Percentiles rank a stretch among this genome's conserved stretches.
These are phyloP conservation scores for Herpetomonas muscarum DNA, from an alignment of 208 protist genomes.

Conservation along the genomic window DNA sequence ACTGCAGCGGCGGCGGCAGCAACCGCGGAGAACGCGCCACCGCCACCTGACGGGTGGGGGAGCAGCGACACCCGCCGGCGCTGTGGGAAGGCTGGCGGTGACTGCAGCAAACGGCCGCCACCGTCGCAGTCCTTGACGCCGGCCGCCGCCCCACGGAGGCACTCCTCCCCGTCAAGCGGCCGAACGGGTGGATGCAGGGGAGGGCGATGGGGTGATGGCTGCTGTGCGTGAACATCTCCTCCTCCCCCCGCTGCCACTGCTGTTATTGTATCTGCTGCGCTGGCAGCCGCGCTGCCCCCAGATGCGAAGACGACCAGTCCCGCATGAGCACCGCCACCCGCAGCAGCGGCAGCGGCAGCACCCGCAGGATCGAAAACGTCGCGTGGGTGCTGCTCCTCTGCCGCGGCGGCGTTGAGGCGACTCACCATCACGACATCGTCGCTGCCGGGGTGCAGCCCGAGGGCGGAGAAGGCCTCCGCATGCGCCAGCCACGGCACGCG, in stretches of 20 bases:
- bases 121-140: constrained; percentile 1
- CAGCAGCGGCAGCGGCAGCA: background rate
- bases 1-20: background rate
- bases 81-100: background rate
- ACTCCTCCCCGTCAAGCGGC: no score
- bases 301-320: no score
- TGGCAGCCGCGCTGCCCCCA: no score
- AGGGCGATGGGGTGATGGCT: background rate
- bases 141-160: constrained; percentile 7
- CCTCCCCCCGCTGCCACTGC: no score
- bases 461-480: constrained; percentile 57
- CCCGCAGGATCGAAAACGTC: no score
- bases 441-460: constrained; percentile 40
- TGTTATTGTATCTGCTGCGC: no score
- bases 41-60: background rate
- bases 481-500: constrained; percentile 65
- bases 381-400: background rate
- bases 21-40: background rate
- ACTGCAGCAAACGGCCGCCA: background rate
- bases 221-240: no score
- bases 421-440: constrained; percentile 64
- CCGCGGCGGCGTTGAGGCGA: constrained; percentile 3
- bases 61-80: constrained; percentile 2
- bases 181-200: background rate
- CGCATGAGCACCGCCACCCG: background rate